Evolutionary conservation across 805 yeast genomes (phyloP).

Genomic region (Yarrowia yakushimensis): DNA sequence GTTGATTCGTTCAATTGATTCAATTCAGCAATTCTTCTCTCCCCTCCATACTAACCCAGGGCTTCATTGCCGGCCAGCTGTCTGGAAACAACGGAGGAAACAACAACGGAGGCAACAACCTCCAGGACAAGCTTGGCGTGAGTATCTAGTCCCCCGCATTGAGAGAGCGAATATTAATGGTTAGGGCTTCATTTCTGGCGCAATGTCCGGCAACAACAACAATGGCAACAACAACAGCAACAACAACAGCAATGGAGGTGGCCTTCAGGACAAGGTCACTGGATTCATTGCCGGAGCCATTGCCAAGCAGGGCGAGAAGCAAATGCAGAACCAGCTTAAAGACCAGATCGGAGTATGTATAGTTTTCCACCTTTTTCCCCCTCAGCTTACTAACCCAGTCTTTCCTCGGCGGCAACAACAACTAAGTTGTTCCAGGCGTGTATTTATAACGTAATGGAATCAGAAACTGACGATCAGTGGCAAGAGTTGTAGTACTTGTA

Average conservation of each 20-base stretch:
- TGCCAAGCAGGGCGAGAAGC: constrained; percentile 25
- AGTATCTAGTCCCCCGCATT: background rate
- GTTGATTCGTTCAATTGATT: too few species aligned
- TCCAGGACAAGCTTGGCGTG: constrained; percentile 21
- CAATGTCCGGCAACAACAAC: constrained; percentile 7
- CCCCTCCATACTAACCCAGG: constrained; percentile 10
- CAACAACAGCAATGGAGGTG: constrained; percentile 1
- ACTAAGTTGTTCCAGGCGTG: background rate
- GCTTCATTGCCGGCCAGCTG: constrained; percentile 1
- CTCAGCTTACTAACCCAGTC: background rate
- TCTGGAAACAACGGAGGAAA: background rate
- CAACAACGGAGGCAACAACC: constrained; percentile 1
- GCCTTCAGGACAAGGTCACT: constrained; percentile 20
- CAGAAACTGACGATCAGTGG: too few species aligned
- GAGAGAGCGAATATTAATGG: constrained; percentile 1
- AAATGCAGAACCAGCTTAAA: constrained; percentile 10
- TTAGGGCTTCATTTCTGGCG: constrained; percentile 20
- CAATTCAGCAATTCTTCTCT: too few species aligned
- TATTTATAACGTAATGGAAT: constrained; percentile 14
- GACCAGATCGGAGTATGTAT: constrained; percentile 23
- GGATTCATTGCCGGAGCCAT: constrained; percentile 23
- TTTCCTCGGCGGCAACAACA: constrained; percentile 1
- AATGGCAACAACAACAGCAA: background rate
- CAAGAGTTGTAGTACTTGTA: too few species aligned
- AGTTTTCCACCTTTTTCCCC: background rate